A percentile compares a stretch with the other conserved stretches of the same genome.
These are phyloP conservation scores for Xylaria sp. DNA, from an alignment of 2,329 filamentous ascomycete species.

Conservation along the genomic window DNA sequence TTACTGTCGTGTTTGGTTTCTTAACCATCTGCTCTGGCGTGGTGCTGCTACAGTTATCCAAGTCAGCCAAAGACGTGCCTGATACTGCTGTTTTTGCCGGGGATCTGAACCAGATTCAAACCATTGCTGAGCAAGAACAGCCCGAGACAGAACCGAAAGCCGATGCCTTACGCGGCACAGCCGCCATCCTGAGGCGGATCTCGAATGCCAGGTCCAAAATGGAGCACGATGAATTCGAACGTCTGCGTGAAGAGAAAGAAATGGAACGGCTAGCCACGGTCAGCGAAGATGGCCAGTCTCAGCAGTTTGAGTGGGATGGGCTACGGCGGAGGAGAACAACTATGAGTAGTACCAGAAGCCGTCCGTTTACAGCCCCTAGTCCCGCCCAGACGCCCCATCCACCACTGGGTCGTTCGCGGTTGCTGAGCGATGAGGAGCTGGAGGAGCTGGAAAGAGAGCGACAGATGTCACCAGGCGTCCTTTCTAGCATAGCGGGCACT, in stretches of 20 bases:
- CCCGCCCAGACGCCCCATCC: slow-evolving; percentile 65
- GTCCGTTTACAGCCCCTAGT: slow-evolving; percentile 49
- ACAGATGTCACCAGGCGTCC: slow-evolving; percentile 58
- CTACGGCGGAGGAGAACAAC: slow-evolving; percentile 77
- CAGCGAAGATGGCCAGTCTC: slow-evolving; percentile 74
- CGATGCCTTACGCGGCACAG: slow-evolving; percentile 91
- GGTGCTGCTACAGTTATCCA: slow-evolving; percentile 92
- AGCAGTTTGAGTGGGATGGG: slow-evolving; percentile 87
- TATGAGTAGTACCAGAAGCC: slow-evolving; percentile 53
- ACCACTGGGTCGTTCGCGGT: slow-evolving; percentile 86
- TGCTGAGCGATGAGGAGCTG: slow-evolving; percentile 74
- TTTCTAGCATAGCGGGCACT: slow-evolving; percentile 67
- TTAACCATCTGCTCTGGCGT: slow-evolving; percentile 93
- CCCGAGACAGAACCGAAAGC: slow-evolving; percentile 97
- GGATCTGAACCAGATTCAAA: slow-evolving; percentile 93
- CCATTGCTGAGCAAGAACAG: slow-evolving; percentile 93
- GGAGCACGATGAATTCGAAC: slow-evolving; percentile 81
- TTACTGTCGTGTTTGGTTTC: slow-evolving; percentile 93
- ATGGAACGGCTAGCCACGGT: slow-evolving; percentile 77
- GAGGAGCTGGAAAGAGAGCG: slow-evolving; percentile 63
- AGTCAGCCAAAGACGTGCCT: slow-evolving; percentile 96
- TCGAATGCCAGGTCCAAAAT: slow-evolving; percentile 79
- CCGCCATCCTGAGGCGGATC: slow-evolving; percentile 85
- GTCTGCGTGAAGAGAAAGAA: slow-evolving; percentile 81
- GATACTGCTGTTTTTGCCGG: slow-evolving; percentile 92